A percentile compares a stretch with the other conserved stretches of the same genome.
phyloP scores from a whole-genome alignment of 164 flowering plant genomes.

The Nymphaea colorata region DNA sequence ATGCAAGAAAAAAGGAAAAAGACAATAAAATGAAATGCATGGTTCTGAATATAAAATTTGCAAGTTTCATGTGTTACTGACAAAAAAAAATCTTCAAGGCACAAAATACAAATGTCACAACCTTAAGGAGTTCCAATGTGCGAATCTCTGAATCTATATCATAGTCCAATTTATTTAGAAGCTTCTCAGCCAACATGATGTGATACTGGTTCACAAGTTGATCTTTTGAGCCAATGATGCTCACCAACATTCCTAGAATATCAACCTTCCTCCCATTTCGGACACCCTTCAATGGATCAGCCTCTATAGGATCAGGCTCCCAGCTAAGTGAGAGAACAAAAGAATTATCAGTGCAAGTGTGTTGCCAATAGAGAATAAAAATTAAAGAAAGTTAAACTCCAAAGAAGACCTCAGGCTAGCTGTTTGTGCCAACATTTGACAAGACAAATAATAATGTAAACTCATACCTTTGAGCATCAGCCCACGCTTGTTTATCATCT shows the following conservation, averaged over 20 bases:
- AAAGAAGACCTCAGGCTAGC: too few species aligned
- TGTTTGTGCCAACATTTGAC: too few species aligned
- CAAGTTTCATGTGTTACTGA: not conserved
- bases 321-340: too few species aligned
- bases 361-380: too few species aligned
- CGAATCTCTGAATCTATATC: slow-evolving; percentile 91
- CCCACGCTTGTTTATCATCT: slow-evolving; percentile 91
- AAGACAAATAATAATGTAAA: too few species aligned
- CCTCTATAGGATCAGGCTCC: slow-evolving; percentile 88
- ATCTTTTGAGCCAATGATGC: slow-evolving; percentile 95
- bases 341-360: too few species aligned
- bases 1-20: not conserved
- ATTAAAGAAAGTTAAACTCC: too few species aligned
- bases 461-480: slow-evolving; percentile 48
- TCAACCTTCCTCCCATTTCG: slow-evolving; percentile 71
- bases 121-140: slow-evolving; percentile 94
- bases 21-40: too few species aligned
- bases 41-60: too few species aligned
- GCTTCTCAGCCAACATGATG: slow-evolving; percentile 96
- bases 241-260: slow-evolving; percentile 90
- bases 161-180: slow-evolving; percentile 86
- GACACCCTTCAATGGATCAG: slow-evolving; percentile 81
- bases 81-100: not conserved
- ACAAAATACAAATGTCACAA: slow-evolving; percentile 5
- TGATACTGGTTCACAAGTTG: slow-evolving; percentile 95